Conservation (phyloP, 2,329 filamentous ascomycete genomes). For the Fusarium dimerum region DNA sequence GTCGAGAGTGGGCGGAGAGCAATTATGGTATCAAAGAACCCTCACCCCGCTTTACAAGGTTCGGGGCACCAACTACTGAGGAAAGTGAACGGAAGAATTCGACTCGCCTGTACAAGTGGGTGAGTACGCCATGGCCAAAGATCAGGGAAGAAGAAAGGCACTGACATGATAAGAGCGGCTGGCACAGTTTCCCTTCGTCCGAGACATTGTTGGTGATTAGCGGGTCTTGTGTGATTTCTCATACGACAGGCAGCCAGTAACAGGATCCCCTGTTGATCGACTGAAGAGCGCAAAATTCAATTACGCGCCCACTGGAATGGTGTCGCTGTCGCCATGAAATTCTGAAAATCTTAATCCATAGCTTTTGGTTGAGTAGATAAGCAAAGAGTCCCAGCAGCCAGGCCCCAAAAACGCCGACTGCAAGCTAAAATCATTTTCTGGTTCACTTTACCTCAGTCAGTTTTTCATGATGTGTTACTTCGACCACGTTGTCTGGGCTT, state of each 20-base stretch:
- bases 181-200: too few relatives aligned
- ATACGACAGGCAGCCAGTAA: not conserved
- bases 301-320: not conserved
- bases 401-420: not conserved
- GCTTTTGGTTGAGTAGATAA: not conserved
- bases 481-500: constrained; percentile 15
- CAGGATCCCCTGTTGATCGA: not conserved
- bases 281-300: not conserved
- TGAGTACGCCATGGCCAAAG: too few relatives aligned
- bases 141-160: too few relatives aligned
- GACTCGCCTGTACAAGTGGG: too few relatives aligned
- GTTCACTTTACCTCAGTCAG: not conserved
- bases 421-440: not conserved
- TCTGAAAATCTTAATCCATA: not conserved
- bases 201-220: too few relatives aligned
- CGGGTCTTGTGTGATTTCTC: not conserved
- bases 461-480: constrained; percentile 17
- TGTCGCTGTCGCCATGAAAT: not conserved
- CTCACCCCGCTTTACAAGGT: too few relatives aligned
- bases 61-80: too few relatives aligned
- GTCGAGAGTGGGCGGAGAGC: too few relatives aligned
- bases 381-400: not conserved
- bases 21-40: too few relatives aligned
- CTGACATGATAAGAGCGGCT: too few relatives aligned
- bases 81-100: too few relatives aligned